Evolutionary conservation across 768 basidiomycete species (phyloP).

Genomic region (Hygrophorus pudorinus): DNA sequence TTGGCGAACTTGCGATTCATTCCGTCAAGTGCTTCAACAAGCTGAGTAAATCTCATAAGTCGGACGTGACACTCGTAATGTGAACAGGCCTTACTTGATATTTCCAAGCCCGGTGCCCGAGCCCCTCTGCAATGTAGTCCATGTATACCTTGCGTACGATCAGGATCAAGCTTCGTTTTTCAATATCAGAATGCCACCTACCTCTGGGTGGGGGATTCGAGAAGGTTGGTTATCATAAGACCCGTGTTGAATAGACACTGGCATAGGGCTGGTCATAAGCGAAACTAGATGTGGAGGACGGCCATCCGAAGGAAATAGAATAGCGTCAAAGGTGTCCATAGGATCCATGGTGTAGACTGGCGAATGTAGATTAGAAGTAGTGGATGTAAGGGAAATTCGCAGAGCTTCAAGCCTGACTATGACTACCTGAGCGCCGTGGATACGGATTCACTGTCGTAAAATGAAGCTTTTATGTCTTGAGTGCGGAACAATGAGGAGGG

Average conservation of each 20-base stretch:
- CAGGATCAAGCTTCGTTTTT: no score
- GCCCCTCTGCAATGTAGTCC: conserved; percentile 70
- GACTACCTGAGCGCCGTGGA: conserved; percentile 12
- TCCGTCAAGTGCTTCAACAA: conserved; percentile 65
- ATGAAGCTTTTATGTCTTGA: conserved; percentile 8
- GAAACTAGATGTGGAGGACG: conserved; percentile 64
- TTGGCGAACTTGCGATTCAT: conserved; percentile 73
- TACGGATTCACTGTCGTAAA: background rate
- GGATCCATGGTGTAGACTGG: conserved; percentile 43
- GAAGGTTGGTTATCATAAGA: conserved; percentile 36
- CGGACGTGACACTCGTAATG: conserved; percentile 7
- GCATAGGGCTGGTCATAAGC: conserved; percentile 56
- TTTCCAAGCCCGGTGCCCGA: conserved; percentile 60
- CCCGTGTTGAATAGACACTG: conserved; percentile 32
- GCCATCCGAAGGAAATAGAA: conserved; percentile 72
- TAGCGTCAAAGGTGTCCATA: conserved; percentile 52
- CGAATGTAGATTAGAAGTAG: conserved; percentile 10
- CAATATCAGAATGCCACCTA: no score
- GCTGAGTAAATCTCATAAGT: conserved; percentile 27
- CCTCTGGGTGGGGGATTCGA: conserved; percentile 66
- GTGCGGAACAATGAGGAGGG: conserved; percentile 30
- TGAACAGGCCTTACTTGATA: conserved; percentile 43
- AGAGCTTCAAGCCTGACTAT: conserved; percentile 9
- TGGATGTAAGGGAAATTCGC: conserved; percentile 5
- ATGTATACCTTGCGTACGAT: conserved; percentile 46